Evolutionary conservation across 352 stramenopile genomes (phyloP).

Genomic region (Thraustotheca clavata): DNA sequence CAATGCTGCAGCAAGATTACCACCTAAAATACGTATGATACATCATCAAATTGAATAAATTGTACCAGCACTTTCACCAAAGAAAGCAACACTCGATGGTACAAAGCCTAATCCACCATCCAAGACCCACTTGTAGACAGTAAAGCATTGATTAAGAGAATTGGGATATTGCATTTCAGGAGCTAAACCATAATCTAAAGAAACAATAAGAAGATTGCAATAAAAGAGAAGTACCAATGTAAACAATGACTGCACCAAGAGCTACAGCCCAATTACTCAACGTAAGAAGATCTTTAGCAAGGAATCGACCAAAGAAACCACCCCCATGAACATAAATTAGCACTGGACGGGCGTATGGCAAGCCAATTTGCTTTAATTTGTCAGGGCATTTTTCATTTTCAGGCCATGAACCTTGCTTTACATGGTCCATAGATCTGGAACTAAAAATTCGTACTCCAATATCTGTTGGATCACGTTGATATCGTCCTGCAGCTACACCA

Average conservation of each 20-base stretch:
- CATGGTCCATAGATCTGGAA: constrained; percentile 47
- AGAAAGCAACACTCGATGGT: constrained; percentile 57
- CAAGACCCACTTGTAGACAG: constrained; percentile 82
- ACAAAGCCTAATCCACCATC: constrained; percentile 60
- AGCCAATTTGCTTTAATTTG: constrained; percentile 57
- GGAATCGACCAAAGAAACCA: constrained; percentile 82
- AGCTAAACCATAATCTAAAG: constrained; percentile 66
- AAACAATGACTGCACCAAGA: constrained; percentile 77
- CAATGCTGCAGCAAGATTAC: constrained; percentile 78
- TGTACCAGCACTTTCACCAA: constrained; percentile 78
- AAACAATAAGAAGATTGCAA: constrained; percentile 1
- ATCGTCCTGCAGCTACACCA: constrained; percentile 23
- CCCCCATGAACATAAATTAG: constrained; percentile 83
- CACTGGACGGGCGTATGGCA: constrained; percentile 57
- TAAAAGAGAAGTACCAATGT: constrained; percentile 49
- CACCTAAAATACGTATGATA: constrained; percentile 33
- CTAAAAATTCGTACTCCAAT: constrained; percentile 69
- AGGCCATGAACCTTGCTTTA: constrained; percentile 60
- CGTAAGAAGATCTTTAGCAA: constrained; percentile 77
- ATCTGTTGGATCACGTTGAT: constrained; percentile 36
- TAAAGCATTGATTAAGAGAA: constrained; percentile 66
- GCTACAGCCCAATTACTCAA: constrained; percentile 56
- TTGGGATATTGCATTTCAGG: constrained; percentile 77
- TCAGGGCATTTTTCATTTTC: constrained; percentile 41
- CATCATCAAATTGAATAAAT: background rate